Evolutionary conservation across 2,329 filamentous ascomycete species (phyloP), one percentile per base, ranked within the genome.

Genomic region (Calonectria henricotiae): DNA sequence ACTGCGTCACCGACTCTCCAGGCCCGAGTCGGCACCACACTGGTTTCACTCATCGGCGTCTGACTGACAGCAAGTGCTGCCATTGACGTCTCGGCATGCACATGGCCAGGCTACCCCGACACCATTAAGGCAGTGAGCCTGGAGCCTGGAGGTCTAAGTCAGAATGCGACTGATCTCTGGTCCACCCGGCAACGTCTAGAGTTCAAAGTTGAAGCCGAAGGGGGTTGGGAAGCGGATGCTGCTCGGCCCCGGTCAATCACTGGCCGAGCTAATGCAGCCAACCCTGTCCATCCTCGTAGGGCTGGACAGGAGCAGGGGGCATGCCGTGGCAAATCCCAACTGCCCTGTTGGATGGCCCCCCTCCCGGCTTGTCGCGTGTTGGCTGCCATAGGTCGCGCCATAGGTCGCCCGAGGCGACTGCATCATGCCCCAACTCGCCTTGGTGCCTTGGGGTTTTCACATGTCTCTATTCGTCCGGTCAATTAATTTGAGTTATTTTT

Each of bases 231-330:
- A 72, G 72, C 70, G 63, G 54, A 60, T 44, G 15, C 67, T 65
- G 73, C 69, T 70, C 64, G 68, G 55, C 72, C 74, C 71, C 67
- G 54, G 69, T 67, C 72, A 66, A 69, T 76, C 73, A 75, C 65
- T 71, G 76, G 73, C 67, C 49, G 69, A 74, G 64, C 76, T 77
- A 77, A 77, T 75, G 74, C 69, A 71, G 39, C 30, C 62, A 44
- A 72, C 32, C 72, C 70, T 66, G 62, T 61, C 62, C 69, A 62
- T 62, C 46, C 72, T 66, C 69, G 71, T 77, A 77, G 76, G 76
- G 76, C 76, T 77, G 76, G 66, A 73, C 73, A 67, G 61, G 71
- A 39, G 54, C 46, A 62, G 72, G 71, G 74, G 74, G 74, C 35
- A 55, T 51, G 46, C 61, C 44, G 61, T 61, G 61, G 41, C 43